phyloP scores from a whole-genome alignment of 2,329 filamentous ascomycete genomes.

The Camillea tinctor region DNA sequence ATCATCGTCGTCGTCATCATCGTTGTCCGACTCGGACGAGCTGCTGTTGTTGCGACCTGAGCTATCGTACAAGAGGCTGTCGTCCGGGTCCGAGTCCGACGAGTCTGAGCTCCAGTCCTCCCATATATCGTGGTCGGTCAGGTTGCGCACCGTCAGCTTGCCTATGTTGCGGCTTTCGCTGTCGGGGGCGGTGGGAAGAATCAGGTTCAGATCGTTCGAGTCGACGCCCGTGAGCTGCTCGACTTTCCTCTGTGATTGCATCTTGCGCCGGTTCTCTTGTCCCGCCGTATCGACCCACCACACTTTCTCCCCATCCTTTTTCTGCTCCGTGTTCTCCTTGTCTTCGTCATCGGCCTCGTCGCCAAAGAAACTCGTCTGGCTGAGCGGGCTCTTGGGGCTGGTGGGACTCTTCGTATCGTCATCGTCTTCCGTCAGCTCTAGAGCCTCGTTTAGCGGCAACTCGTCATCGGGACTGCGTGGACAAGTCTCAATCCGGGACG shows the following conservation, averaged over 20 bases:
- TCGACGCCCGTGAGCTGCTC: not conserved
- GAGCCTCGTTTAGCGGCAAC: conserved; percentile 15
- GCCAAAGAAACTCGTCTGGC: conserved; percentile 19
- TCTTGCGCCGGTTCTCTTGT: conserved; percentile 3
- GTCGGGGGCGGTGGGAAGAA: not conserved
- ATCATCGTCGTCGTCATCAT: conserved; percentile 3
- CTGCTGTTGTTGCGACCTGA: not conserved
- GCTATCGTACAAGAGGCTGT: not conserved
- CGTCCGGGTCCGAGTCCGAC: conserved; percentile 12
- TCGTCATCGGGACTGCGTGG: conserved; percentile 15
- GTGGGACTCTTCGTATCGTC: conserved; percentile 4
- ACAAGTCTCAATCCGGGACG: conserved; percentile 7
- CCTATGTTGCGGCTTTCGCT: not conserved
- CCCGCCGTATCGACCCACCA: conserved; percentile 12
- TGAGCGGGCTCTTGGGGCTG: conserved; percentile 20
- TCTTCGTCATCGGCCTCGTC: conserved; percentile 16
- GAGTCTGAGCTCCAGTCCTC: conserved; percentile 11
- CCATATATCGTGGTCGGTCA: conserved; percentile 5
- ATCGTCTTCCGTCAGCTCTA: conserved; percentile 7
- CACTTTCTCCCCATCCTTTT: conserved; percentile 6
- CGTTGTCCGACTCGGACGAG: conserved; percentile 6
- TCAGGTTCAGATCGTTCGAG: not conserved
- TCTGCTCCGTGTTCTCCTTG: not conserved
- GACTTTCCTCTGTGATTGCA: not conserved
- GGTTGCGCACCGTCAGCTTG: conserved; percentile 14